Evolutionary conservation across 129 eudicot genomes (phyloP).

Genomic region (Escallonia rubra): DNA sequence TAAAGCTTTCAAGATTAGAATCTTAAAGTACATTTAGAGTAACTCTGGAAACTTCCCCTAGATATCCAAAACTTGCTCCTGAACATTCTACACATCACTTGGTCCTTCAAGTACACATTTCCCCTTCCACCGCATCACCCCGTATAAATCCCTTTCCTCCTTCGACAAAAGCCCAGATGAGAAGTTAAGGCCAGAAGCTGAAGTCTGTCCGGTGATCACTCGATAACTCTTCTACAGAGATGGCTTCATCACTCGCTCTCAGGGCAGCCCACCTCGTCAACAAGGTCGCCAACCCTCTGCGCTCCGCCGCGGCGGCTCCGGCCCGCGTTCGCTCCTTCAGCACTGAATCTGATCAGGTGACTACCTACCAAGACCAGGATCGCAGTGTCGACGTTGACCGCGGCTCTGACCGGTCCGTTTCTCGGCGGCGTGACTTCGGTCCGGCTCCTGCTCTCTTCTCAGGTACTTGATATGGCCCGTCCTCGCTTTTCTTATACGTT

Average conservation of each 20-base stretch:
- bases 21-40: no score
- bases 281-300: slow-evolving; percentile 12
- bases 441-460: slow-evolving; percentile 16
- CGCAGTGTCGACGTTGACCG: slow-evolving; percentile 15
- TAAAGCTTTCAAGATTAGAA: no score
- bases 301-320: slow-evolving; percentile 17
- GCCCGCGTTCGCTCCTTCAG: slow-evolving; percentile 14
- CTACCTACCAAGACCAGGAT: slow-evolving; percentile 9
- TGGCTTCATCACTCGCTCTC: slow-evolving; percentile 32
- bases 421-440: slow-evolving; percentile 24
- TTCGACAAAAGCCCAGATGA: no score
- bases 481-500: no score
- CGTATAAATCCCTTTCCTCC: no score
- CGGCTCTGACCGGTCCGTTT: slow-evolving; percentile 17
- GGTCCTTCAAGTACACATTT: no score
- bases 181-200: no score
- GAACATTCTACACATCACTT: no score
- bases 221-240: background rate
- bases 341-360: slow-evolving; percentile 11
- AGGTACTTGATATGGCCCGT: slow-evolving; percentile 5
- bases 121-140: no score
- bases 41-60: no score
- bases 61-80: no score
- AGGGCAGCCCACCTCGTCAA: slow-evolving; percentile 15
- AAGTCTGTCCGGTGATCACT: no score